Evolutionary conservation across 2,329 filamentous ascomycete species (phyloP).

Genomic region (Thermothelomyces thermophilus): DNA sequence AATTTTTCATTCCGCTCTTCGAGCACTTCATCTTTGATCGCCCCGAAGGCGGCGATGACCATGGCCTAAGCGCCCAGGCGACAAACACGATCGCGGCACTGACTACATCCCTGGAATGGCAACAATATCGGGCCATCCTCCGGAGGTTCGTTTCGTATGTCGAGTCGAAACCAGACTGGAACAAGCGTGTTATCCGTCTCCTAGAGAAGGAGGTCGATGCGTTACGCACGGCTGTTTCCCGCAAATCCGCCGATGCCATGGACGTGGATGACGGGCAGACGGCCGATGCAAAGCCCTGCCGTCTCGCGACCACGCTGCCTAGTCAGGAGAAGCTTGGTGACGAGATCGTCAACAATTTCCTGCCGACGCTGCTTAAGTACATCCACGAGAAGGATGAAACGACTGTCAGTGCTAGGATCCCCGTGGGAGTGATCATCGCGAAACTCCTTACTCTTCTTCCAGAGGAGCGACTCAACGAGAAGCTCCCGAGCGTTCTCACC

Average conservation of each 20-base stretch:
- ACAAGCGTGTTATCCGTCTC: conserved; percentile 79
- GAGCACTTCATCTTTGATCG: conserved; percentile 92
- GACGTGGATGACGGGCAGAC: conserved; percentile 35
- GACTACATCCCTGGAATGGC: conserved; percentile 76
- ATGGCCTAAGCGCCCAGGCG: conserved; percentile 80
- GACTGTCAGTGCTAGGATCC: conserved; percentile 86
- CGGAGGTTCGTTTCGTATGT: conserved; percentile 79
- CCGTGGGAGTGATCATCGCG: conserved; percentile 80
- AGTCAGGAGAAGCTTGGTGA: conserved; percentile 58
- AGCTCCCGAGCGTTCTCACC: conserved; percentile 75
- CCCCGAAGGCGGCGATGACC: conserved; percentile 65
- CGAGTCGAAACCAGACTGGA: conserved; percentile 69
- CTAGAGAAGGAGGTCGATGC: conserved; percentile 77
- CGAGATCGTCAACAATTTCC: conserved; percentile 67
- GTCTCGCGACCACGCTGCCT: conserved; percentile 61
- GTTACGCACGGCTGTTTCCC: conserved; percentile 49
- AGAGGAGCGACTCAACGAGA: conserved; percentile 61
- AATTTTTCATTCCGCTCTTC: conserved; percentile 83
- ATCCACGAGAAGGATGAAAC: conserved; percentile 92
- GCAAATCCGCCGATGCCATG: conserved; percentile 34
- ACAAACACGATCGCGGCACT: conserved; percentile 72
- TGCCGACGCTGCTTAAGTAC: conserved; percentile 75
- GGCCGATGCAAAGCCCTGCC: conserved; percentile 27
- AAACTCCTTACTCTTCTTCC: conserved; percentile 81
- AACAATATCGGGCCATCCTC: conserved; percentile 78